These are phyloP conservation scores for Backusella mclennaniae DNA, from an alignment of 192 early-diverging fungal species.

Conservation along the genomic window DNA sequence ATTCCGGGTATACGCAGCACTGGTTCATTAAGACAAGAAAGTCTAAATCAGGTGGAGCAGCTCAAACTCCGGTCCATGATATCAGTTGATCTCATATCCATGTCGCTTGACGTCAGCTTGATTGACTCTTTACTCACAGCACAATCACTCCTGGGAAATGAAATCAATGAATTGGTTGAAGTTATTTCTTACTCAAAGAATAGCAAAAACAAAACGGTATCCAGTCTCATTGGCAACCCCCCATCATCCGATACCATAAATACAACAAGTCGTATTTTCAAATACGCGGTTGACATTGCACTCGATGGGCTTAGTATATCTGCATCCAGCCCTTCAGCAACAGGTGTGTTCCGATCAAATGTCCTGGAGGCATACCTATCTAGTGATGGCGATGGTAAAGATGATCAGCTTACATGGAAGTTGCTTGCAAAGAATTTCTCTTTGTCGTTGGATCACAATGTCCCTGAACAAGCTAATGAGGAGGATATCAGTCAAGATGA, in stretches of 20 bases:
- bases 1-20: slow-evolving; percentile 53
- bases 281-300: slow-evolving; percentile 58
- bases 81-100: slow-evolving; percentile 52
- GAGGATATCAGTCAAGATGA: not conserved
- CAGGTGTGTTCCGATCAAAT: slow-evolving; percentile 59
- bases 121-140: slow-evolving; percentile 79
- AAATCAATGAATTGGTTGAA: slow-evolving; percentile 74
- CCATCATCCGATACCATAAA: not conserved
- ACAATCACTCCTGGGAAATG: slow-evolving; percentile 69
- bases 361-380: slow-evolving; percentile 57
- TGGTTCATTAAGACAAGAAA: slow-evolving; percentile 41
- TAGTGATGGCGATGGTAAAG: slow-evolving; percentile 38
- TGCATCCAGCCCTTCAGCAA: slow-evolving; percentile 58
- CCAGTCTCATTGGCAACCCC: not conserved
- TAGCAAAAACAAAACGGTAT: slow-evolving; percentile 16
- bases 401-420: slow-evolving; percentile 42
- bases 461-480: not conserved
- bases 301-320: slow-evolving; percentile 59
- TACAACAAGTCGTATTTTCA: not conserved
- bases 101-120: slow-evolving; percentile 62
- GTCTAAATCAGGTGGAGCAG: slow-evolving; percentile 14
- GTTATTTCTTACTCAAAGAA: slow-evolving; percentile 44
- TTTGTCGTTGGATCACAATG: slow-evolving; percentile 53
- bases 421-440: slow-evolving; percentile 55
- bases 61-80: slow-evolving; percentile 48